A percentile compares a stretch with the other conserved stretches of the same genome.
phyloP scores from a whole-genome alignment of 768 basidiomycete genomes.

The Roridomyces roridus region DNA sequence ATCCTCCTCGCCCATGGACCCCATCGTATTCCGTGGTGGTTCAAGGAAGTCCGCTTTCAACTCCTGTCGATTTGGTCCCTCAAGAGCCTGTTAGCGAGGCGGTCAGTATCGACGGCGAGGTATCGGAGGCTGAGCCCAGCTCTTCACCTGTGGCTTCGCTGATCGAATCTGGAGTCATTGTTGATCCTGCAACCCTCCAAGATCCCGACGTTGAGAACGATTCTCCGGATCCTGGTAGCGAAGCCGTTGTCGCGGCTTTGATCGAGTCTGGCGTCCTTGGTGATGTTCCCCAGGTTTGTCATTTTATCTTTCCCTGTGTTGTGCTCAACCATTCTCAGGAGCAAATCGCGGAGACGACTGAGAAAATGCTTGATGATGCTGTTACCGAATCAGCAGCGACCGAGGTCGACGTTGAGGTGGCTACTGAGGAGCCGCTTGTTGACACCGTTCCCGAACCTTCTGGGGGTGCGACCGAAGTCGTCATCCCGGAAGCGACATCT shows the following conservation, averaged over 20 bases:
- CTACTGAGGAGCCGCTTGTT: too few relatives aligned
- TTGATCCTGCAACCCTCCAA: conserved; percentile 22
- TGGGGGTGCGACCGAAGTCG: too few relatives aligned
- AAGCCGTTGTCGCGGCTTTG: conserved; percentile 22
- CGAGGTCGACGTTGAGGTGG: too few relatives aligned
- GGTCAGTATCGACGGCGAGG: not conserved
- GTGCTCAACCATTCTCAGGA: too few relatives aligned
- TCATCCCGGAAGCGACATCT: too few relatives aligned
- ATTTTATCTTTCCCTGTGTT: too few relatives aligned
- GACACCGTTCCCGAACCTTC: too few relatives aligned
- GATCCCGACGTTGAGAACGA: conserved; percentile 23
- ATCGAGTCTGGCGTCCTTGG: conserved; percentile 18
- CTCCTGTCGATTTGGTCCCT: conserved; percentile 12
- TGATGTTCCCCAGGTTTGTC: too few relatives aligned
- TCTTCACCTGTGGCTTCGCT: not conserved
- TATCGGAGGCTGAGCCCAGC: not conserved
- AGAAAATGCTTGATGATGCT: too few relatives aligned
- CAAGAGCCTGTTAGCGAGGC: conserved; percentile 7
- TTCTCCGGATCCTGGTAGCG: conserved; percentile 17
- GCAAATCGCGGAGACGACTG: too few relatives aligned
- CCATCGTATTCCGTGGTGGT: conserved; percentile 44
- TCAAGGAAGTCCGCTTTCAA: conserved; percentile 34
- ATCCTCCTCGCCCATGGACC: conserved; percentile 38
- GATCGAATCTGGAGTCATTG: conserved; percentile 15
- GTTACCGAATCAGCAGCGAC: too few relatives aligned